Evolutionary conservation across 768 basidiomycete species (phyloP).

Genomic region (Amanita jacksonii): DNA sequence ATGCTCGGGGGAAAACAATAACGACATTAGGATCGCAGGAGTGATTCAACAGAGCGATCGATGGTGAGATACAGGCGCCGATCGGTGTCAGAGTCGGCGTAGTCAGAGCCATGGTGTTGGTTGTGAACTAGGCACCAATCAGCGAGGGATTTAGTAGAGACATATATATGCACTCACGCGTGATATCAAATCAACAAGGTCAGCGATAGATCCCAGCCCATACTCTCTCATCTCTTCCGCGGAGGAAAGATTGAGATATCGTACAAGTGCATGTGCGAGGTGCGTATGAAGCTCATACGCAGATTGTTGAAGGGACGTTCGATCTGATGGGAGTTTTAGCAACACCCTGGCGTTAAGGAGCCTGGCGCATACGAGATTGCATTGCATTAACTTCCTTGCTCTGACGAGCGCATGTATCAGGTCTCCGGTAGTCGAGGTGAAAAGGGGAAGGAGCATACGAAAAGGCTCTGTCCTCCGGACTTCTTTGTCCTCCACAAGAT

Average conservation of each 20-base stretch:
- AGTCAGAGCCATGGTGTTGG: slow-evolving; percentile 86
- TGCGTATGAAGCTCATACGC: slow-evolving; percentile 52
- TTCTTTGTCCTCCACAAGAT: slow-evolving; percentile 59
- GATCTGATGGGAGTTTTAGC: slow-evolving; percentile 32
- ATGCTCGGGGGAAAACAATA: slow-evolving; percentile 74
- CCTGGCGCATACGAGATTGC: slow-evolving; percentile 58
- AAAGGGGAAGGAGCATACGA: slow-evolving; percentile 35
- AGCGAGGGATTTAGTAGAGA: background rate
- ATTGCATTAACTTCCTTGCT: slow-evolving; percentile 54
- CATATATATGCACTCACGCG: slow-evolving; percentile 33
- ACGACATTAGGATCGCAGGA: slow-evolving; percentile 84
- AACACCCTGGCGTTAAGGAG: background rate
- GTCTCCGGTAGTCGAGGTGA: background rate
- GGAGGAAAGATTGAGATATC: slow-evolving; percentile 53
- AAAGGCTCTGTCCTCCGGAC: slow-evolving; percentile 39
- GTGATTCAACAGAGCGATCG: slow-evolving; percentile 78
- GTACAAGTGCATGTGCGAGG: slow-evolving; percentile 65
- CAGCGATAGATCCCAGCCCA: slow-evolving; percentile 46
- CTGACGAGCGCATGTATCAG: slow-evolving; percentile 24
- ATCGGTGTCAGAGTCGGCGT: slow-evolving; percentile 70
- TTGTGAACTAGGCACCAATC: slow-evolving; percentile 55
- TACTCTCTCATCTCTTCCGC: slow-evolving; percentile 50
- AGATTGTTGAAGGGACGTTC: slow-evolving; percentile 38
- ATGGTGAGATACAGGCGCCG: slow-evolving; percentile 77
- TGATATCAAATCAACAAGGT: slow-evolving; percentile 66